Percentiles rank a stretch among this genome's conserved stretches.
phyloP scores from a whole-genome alignment of 352 stramenopile genomes.

The Lagenidium giganteum region DNA sequence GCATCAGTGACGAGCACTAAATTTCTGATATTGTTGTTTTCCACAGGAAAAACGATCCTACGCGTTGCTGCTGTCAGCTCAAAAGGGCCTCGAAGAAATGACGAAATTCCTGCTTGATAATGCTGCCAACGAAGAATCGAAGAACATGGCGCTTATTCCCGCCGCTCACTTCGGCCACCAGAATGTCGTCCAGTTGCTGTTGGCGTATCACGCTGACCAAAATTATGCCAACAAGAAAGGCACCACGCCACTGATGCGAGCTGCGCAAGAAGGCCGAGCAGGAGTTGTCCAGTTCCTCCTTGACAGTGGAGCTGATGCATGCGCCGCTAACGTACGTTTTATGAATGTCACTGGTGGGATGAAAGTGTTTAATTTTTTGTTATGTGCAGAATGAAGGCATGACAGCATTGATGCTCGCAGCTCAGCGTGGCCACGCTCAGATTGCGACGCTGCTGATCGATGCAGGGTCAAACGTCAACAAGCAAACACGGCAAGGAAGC shows the following conservation, averaged over 20 bases:
- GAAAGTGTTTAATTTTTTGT: background rate
- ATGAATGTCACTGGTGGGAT: background rate
- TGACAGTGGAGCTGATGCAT: constrained; percentile 55
- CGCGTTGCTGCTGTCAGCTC: constrained; percentile 69
- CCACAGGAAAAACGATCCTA: constrained; percentile 72
- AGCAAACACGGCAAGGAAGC: constrained; percentile 81
- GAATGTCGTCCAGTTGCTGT: constrained; percentile 60
- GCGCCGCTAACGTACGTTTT: constrained; percentile 53
- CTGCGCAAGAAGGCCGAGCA: constrained; percentile 77
- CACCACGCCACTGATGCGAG: constrained; percentile 82
- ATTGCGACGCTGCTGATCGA: constrained; percentile 82
- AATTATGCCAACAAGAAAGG: constrained; percentile 88
- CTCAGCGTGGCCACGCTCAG: constrained; percentile 72
- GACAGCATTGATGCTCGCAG: constrained; percentile 83
- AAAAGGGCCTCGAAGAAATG: constrained; percentile 73
- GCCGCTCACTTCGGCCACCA: constrained; percentile 83
- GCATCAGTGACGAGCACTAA: background rate
- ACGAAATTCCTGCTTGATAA: constrained; percentile 64
- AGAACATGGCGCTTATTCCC: constrained; percentile 83
- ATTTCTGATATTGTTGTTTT: background rate
- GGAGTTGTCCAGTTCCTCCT: constrained; percentile 80
- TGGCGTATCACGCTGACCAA: constrained; percentile 58
- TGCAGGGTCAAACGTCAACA: constrained; percentile 83
- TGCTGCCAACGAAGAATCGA: constrained; percentile 73
- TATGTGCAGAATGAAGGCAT: constrained; percentile 72